Evolutionary conservation across 176 grass and related monocot genomes (phyloP), one percentile per base, ranked within the genome.

Genomic region (Carex kokanica): DNA sequence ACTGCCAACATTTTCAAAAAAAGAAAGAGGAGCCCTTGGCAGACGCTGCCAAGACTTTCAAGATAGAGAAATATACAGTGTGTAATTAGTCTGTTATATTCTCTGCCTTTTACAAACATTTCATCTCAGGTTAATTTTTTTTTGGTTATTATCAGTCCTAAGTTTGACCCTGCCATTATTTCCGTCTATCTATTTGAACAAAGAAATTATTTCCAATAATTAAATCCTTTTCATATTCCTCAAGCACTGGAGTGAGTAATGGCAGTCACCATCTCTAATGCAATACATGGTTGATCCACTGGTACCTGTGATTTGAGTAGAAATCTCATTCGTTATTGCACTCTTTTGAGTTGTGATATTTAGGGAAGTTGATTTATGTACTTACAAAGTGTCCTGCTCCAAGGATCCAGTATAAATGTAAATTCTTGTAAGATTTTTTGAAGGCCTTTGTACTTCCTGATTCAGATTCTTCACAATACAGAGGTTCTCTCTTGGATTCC

Each of bases 311-410:
- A 88, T 88, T 43, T 71, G 62, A 74, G 29, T 83, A 61, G 8
- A 57, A 49, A 81, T 61, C 34, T 38, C 40, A 64, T 73, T 45
- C 0, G 11, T n/a, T 25, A 67, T 43, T 38, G 36, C 36, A 34
- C 17, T 27, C 12, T 40, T 69, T 9, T 25, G 34, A 62, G 61
- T 64, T 62, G 65, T 31, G 8, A 17, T 62, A 1, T 56, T 3
- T 43, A 58, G 40, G n/a, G 5, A 11, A 60, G 38, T 45, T 56
- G 21, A 73, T 17, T 8, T 36, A 43, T 59, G 8, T 63, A 81
- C 92, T 97, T 88, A 98, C 95, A 77, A 93, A 94, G 86, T 98
- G 95, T 47, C 92, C 95, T 53, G 95, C 92, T 79, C 67, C 82
- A 7, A 98, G 81, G 55, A 98, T 94, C 92, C 92, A 98, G 69